Conservation (phyloP, 2,329 filamentous ascomycete genomes). For the Lachnellula hyalina region DNA sequence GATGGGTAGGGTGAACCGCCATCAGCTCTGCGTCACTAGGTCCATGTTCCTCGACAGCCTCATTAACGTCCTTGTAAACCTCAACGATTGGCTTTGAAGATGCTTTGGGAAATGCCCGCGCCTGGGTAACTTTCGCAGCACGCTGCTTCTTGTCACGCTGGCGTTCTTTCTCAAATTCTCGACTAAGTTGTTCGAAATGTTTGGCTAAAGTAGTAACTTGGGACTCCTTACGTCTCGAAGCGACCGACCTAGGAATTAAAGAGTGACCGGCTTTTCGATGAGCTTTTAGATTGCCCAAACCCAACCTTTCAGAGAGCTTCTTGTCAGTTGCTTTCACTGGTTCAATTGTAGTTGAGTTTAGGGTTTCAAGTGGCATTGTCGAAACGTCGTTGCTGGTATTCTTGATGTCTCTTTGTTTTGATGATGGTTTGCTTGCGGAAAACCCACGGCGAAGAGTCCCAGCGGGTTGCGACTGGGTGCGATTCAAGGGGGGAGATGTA, state of each 20-base stretch:
- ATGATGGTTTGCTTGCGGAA: constrained; percentile 16
- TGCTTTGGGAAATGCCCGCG: constrained; percentile 80
- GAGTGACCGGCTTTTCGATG: constrained; percentile 57
- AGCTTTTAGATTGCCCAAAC: constrained; percentile 58
- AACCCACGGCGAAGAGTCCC: constrained; percentile 27
- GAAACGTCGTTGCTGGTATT: constrained; percentile 8
- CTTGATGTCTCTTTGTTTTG: constrained; percentile 20
- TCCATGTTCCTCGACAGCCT: constrained; percentile 79
- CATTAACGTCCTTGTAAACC: constrained; percentile 88
- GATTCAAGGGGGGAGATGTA: constrained; percentile 28
- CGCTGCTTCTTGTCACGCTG: constrained; percentile 78
- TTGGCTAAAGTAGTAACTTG: constrained; percentile 88
- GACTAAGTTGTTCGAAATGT: constrained; percentile 93
- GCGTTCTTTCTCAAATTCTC: constrained; percentile 85
- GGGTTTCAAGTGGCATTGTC: constrained; percentile 18
- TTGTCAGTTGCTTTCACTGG: constrained; percentile 46
- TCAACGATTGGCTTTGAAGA: constrained; percentile 95
- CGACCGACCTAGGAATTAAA: constrained; percentile 81
- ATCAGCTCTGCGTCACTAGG: constrained; percentile 57
- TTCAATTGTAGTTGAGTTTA: constrained; percentile 25
- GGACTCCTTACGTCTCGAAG: constrained; percentile 61
- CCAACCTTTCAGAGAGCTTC: constrained; percentile 69
- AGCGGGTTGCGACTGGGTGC: constrained; percentile 32
- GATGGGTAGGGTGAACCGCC: constrained; percentile 32
- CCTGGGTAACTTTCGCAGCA: constrained; percentile 67